Percentiles rank a stretch among this genome's conserved stretches.
phyloP scores from a whole-genome alignment of 2,329 filamentous ascomycete genomes.

The Cercospora sp. region DNA sequence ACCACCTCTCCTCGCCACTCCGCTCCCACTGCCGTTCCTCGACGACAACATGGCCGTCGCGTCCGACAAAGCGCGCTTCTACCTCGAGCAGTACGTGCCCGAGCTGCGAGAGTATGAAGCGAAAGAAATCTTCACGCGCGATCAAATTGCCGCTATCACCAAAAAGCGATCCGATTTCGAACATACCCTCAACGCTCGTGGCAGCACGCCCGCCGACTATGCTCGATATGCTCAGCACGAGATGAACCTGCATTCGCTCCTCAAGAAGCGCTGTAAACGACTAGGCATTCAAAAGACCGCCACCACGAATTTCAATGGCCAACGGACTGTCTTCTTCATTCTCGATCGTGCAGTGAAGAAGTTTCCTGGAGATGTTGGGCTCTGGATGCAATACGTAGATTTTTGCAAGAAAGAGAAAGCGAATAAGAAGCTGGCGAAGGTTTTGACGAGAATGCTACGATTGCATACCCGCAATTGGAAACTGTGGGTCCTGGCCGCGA shows the following conservation, averaged over 20 bases:
- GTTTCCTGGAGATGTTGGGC: conserved; percentile 74
- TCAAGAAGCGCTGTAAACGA: conserved; percentile 78
- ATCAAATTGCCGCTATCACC: conserved; percentile 86
- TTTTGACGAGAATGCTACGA: conserved; percentile 69
- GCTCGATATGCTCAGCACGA: conserved; percentile 76
- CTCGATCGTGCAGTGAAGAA: conserved; percentile 83
- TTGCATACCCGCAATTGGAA: conserved; percentile 81
- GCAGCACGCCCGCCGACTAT: conserved; percentile 74
- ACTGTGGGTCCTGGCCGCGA: conserved; percentile 82
- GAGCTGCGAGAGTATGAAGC: conserved; percentile 90
- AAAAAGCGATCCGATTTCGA: conserved; percentile 91
- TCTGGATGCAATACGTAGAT: conserved; percentile 90
- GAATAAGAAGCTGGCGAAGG: conserved; percentile 60
- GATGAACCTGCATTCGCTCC: conserved; percentile 68
- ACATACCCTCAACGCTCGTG: conserved; percentile 81
- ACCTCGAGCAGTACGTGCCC: conserved; percentile 85
- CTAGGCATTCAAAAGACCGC: conserved; percentile 72
- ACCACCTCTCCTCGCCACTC: background rate
- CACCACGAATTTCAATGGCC: conserved; percentile 65
- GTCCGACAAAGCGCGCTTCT: conserved; percentile 92
- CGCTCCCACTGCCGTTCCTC: background rate
- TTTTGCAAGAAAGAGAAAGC: conserved; percentile 70
- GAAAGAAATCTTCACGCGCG: conserved; percentile 86
- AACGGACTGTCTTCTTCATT: conserved; percentile 82
- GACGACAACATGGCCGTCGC: conserved; percentile 68